A percentile compares a stretch with the other conserved stretches of the same genome.
These are phyloP conservation scores for Geotrichum reessii DNA, from an alignment of 1,139 yeast species.

Conservation along the genomic window DNA sequence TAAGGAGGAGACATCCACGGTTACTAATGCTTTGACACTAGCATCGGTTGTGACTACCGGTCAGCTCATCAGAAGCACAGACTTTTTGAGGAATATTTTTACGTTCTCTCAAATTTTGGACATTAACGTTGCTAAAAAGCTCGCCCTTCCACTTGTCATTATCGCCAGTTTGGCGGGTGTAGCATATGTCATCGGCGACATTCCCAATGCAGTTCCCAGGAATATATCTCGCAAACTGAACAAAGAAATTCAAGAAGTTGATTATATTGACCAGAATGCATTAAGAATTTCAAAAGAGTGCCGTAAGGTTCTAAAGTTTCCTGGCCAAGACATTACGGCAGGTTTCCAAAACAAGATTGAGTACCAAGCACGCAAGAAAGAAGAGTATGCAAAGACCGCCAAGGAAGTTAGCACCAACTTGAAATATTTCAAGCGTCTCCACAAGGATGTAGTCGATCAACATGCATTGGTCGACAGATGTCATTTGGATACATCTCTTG, in stretches of 20 bases:
- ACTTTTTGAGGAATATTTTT: conserved; percentile 30
- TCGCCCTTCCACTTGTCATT: conserved; percentile 46
- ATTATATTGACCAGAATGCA: conserved; percentile 74
- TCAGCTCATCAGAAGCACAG: conserved; percentile 30
- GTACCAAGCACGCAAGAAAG: conserved; percentile 54
- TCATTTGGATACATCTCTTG: conserved; percentile 21
- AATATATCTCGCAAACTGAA: conserved; percentile 71
- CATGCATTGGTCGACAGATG: conserved; percentile 26
- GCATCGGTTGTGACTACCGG: conserved; percentile 39
- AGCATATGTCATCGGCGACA: conserved; percentile 66
- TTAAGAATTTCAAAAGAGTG: conserved; percentile 76
- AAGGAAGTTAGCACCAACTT: conserved; percentile 53
- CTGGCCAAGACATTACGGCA: conserved; percentile 75
- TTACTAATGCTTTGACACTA: conserved; percentile 38
- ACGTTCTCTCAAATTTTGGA: conserved; percentile 24
- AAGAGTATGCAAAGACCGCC: conserved; percentile 48
- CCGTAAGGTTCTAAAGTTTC: conserved; percentile 71
- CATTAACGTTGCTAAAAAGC: conserved; percentile 30
- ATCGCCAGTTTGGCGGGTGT: conserved; percentile 55
- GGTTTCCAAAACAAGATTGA: conserved; percentile 70
- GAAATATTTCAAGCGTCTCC: conserved; percentile 54
- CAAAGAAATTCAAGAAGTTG: conserved; percentile 55
- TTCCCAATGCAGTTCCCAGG: conserved; percentile 84
- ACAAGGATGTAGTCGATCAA: conserved; percentile 34
- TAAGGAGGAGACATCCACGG: conserved; percentile 27